A percentile compares a stretch with the other conserved stretches of the same genome.
Evolutionary conservation across 2,329 filamentous ascomycete species (phyloP).

Genomic region (Venturia pyrina): DNA sequence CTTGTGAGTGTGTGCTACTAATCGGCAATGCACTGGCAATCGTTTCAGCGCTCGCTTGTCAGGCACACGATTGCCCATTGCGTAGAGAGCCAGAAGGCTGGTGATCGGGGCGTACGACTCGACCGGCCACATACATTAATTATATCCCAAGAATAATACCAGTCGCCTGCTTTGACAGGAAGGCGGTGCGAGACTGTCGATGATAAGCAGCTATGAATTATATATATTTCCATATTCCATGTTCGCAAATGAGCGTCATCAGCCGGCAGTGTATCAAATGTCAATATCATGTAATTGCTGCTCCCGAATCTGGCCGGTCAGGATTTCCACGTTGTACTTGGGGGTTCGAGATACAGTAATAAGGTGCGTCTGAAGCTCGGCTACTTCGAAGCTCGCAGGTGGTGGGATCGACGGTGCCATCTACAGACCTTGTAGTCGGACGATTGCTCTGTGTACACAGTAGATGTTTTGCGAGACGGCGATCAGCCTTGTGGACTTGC

Average conservation of each 20-base stretch:
- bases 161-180: not conserved
- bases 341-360: not conserved
- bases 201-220: not conserved
- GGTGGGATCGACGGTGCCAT: not conserved
- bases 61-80: not conserved
- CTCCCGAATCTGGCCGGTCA: not conserved
- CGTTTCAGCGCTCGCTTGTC: not conserved
- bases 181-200: not conserved
- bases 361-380: not conserved
- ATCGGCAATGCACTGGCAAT: not conserved
- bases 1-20: not conserved
- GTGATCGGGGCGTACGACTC: not conserved
- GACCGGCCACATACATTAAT: not conserved
- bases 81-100: not conserved
- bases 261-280: not conserved
- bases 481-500: not conserved
- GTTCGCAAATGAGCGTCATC: not conserved
- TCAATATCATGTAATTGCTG: not conserved
- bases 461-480: not conserved
- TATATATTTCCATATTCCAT: constrained; percentile 4
- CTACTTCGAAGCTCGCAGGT: not conserved
- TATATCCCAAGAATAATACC: not conserved
- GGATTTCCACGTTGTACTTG: constrained; percentile 2
- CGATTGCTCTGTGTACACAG: not conserved
- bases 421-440: too few relatives aligned